Percentiles rank a stretch among this genome's conserved stretches.
Conservation (phyloP, 1,284 basidiomycete species). For the Rhodofomes roseus region DNA sequence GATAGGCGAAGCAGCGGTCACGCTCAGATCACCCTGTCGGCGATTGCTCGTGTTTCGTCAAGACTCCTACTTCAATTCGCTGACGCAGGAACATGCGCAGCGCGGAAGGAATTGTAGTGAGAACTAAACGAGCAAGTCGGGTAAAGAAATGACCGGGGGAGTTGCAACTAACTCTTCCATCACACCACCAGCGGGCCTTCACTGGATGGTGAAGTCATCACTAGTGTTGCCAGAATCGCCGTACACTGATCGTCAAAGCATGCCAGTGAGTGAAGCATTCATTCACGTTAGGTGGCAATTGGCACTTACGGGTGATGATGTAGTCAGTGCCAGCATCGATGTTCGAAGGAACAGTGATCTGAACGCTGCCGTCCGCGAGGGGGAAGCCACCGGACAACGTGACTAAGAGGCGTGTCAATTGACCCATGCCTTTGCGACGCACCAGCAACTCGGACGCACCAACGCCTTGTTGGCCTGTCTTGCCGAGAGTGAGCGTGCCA, state of each 20-base stretch:
- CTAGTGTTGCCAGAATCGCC: slow-evolving; percentile 34
- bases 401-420: slow-evolving; percentile 10
- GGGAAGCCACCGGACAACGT: slow-evolving; percentile 37
- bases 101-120: too few species aligned
- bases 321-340: slow-evolving; percentile 23
- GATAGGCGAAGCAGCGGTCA: too few species aligned
- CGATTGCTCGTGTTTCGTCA: too few species aligned
- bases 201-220: slow-evolving; percentile 26
- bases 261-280: not conserved
- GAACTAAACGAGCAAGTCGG: too few species aligned
- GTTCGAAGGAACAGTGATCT: slow-evolving; percentile 28
- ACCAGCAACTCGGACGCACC: slow-evolving; percentile 17
- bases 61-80: too few species aligned
- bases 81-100: too few species aligned
- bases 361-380: slow-evolving; percentile 34
- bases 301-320: slow-evolving; percentile 26
- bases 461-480: slow-evolving; percentile 28
- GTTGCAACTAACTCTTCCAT: not conserved
- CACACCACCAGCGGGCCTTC: not conserved
- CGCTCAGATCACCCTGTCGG: too few species aligned
- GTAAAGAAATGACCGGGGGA: too few species aligned
- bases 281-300: not conserved
- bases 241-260: slow-evolving; percentile 23
- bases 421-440: not conserved
- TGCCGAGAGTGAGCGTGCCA: slow-evolving; percentile 39